Evolutionary conservation across 371 early-diverging fungal genomes (phyloP).

Genomic region (Catenaria anguillulae): DNA sequence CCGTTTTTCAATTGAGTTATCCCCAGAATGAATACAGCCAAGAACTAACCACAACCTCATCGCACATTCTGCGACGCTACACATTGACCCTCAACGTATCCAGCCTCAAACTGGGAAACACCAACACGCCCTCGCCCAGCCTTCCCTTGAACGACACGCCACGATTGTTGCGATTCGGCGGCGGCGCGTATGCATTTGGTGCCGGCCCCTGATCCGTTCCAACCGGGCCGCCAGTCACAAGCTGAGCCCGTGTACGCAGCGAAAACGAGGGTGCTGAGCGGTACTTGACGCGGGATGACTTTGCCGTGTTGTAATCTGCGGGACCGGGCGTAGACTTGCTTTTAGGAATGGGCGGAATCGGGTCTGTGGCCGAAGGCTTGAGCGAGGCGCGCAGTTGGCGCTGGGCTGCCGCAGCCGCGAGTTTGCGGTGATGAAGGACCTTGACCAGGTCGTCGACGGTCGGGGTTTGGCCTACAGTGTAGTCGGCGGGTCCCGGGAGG

Average conservation of each 20-base stretch:
- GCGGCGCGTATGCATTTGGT: not conserved
- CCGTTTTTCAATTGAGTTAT: too few species aligned
- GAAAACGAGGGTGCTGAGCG: not conserved
- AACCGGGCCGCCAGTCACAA: not conserved
- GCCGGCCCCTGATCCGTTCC: not conserved
- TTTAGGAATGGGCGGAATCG: not conserved
- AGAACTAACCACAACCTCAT: too few species aligned
- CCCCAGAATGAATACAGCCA: too few species aligned
- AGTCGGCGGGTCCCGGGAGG: not conserved
- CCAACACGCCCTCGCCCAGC: not conserved
- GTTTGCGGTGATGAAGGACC: not conserved
- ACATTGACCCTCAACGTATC: not conserved
- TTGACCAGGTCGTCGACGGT: not conserved
- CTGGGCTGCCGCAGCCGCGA: not conserved
- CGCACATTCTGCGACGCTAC: too few species aligned
- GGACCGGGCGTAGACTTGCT: not conserved
- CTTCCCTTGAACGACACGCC: constrained; percentile 1
- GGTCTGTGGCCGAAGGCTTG: not conserved
- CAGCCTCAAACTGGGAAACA: constrained; percentile 4
- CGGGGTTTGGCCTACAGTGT: not conserved
- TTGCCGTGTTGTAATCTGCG: not conserved
- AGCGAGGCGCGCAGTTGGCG: not conserved
- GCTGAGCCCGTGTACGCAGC: not conserved
- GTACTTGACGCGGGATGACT: not conserved
- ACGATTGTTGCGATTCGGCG: not conserved